Percentiles rank a stretch among this genome's conserved stretches.
Evolutionary conservation across 345 rosid genomes (phyloP).

Genomic region (Triadica sebifera): DNA sequence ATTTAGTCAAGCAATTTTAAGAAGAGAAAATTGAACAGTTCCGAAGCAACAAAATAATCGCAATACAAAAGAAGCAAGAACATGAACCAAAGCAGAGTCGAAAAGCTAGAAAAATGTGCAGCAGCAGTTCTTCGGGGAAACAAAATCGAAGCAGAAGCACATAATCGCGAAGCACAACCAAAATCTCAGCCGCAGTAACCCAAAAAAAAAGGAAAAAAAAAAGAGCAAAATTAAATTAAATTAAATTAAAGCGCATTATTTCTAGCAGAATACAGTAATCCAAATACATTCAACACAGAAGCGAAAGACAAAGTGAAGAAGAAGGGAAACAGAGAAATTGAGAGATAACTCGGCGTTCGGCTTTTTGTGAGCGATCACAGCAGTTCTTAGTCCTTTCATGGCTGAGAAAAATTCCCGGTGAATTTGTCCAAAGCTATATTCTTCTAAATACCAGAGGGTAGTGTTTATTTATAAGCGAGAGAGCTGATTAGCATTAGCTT

Average conservation of each 20-base stretch:
- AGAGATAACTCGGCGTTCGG: conserved; percentile 20
- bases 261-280: neutral
- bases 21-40: neutral
- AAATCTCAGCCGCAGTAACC: neutral
- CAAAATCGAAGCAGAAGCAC: conserved; percentile 1
- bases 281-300: neutral
- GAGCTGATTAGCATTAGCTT: neutral
- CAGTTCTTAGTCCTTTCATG: conserved; percentile 36
- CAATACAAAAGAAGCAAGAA: neutral
- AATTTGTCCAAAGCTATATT: neutral
- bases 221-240: too few relatives aligned
- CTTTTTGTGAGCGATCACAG: conserved; percentile 32
- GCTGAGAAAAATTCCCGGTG: conserved; percentile 8
- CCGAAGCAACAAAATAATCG: neutral
- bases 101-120: neutral
- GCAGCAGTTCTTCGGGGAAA: neutral
- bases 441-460: neutral
- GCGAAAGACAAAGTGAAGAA: neutral
- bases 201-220: neutral
- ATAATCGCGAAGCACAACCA: neutral
- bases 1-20: neutral
- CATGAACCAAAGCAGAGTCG: neutral
- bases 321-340: neutral
- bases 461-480: conserved; percentile 5
- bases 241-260: neutral